Evolutionary conservation across 345 rosid species (phyloP).

Genomic region (Citropsis articulata): DNA sequence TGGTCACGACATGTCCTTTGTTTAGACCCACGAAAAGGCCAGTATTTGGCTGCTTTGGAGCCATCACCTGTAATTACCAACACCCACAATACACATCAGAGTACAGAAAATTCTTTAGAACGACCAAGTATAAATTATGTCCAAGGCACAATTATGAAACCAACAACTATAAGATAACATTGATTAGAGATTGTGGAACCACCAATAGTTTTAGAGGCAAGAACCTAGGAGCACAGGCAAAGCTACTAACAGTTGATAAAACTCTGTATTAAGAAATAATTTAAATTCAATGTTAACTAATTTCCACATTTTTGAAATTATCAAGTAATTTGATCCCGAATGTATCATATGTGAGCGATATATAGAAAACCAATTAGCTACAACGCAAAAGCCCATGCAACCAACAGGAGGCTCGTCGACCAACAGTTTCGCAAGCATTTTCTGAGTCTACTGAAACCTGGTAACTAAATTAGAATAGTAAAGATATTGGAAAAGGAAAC

Average conservation of each 20-base stretch:
- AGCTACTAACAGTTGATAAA: neutral
- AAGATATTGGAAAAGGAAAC: neutral
- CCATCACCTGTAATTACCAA: conserved; percentile 31
- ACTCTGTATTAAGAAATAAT: neutral
- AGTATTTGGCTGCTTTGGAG: conserved; percentile 36
- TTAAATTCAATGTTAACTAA: neutral
- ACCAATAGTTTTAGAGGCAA: neutral
- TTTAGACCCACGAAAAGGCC: conserved; percentile 44
- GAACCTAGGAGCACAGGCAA: neutral
- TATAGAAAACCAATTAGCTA: neutral
- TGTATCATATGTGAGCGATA: neutral
- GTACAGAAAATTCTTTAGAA: neutral
- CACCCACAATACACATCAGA: neutral
- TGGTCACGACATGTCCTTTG: conserved; percentile 40
- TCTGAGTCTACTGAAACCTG: neutral
- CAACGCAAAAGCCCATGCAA: neutral
- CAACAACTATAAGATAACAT: neutral
- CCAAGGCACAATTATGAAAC: neutral
- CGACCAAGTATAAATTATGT: neutral
- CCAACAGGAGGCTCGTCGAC: neutral
- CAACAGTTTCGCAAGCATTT: neutral
- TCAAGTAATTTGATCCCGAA: neutral
- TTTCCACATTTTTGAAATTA: neutral
- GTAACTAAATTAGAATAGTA: neutral
- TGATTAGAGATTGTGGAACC: neutral